These are phyloP conservation scores for Truncatella angustata DNA, from an alignment of 2,329 filamentous ascomycete genomes.

Conservation along the genomic window DNA sequence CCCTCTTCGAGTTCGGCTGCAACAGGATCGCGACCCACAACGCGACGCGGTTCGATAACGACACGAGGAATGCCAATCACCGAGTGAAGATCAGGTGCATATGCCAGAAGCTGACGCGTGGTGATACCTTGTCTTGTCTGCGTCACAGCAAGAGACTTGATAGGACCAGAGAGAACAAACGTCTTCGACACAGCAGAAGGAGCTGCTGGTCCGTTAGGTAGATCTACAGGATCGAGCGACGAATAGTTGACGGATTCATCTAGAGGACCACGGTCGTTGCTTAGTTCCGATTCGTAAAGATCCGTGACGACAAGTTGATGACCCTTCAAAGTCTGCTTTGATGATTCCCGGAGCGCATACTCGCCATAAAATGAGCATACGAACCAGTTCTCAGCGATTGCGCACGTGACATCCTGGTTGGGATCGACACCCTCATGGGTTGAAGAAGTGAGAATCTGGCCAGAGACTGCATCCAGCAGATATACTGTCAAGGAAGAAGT, in stretches of 20 bases:
- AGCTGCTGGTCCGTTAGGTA: conserved; percentile 53
- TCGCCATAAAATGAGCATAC: conserved; percentile 74
- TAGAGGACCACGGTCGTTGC: conserved; percentile 83
- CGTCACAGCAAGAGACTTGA: conserved; percentile 78
- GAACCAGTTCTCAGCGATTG: conserved; percentile 93
- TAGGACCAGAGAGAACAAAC: conserved; percentile 76
- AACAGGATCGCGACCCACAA: conserved; percentile 80
- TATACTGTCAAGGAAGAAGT: conserved; percentile 66
- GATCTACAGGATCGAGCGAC: conserved; percentile 64
- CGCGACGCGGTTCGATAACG: conserved; percentile 81
- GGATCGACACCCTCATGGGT: conserved; percentile 73
- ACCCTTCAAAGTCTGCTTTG: conserved; percentile 66
- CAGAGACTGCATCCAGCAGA: conserved; percentile 82
- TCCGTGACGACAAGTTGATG: conserved; percentile 85
- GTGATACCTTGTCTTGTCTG: conserved; percentile 92
- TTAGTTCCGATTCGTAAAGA: conserved; percentile 79
- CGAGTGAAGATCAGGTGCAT: conserved; percentile 68
- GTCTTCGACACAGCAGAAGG: conserved; percentile 79
- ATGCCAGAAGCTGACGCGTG: conserved; percentile 76
- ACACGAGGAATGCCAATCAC: conserved; percentile 78
- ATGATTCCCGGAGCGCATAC: conserved; percentile 55
- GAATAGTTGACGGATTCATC: conserved; percentile 72
- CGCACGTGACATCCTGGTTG: conserved; percentile 69
- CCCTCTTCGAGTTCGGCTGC: conserved; percentile 81
- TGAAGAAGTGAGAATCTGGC: conserved; percentile 71